Conservation (phyloP, 2,329 filamentous ascomycete species). For the Xylaria sp. region DNA sequence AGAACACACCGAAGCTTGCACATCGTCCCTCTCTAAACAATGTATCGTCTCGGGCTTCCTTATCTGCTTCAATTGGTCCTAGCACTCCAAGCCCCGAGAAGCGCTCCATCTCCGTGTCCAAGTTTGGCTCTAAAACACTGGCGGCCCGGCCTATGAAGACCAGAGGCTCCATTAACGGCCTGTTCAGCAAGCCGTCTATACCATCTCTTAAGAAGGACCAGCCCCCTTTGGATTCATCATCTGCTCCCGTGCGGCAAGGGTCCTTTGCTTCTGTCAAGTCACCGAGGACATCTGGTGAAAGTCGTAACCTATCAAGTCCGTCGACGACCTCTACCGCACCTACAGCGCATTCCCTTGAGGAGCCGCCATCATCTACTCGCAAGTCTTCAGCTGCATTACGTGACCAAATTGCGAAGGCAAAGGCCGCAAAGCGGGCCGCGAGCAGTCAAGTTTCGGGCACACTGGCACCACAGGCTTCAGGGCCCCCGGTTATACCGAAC, state of each 20-base stretch:
- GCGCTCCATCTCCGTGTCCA: constrained; percentile 46
- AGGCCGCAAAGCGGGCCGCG: constrained; percentile 76
- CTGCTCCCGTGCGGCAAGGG: constrained; percentile 51
- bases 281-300: constrained; percentile 52
- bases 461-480: constrained; percentile 40
- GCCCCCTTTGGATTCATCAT: constrained; percentile 40
- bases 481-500: constrained; percentile 57
- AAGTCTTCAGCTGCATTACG: constrained; percentile 85
- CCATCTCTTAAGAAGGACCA: constrained; percentile 52
- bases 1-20: constrained; percentile 40
- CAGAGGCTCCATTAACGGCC: constrained; percentile 62
- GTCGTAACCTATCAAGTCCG: constrained; percentile 50
- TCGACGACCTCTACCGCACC: constrained; percentile 53
- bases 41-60: constrained; percentile 50
- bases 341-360: constrained; percentile 52
- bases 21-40: constrained; percentile 46
- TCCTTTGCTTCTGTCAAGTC: constrained; percentile 55
- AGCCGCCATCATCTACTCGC: constrained; percentile 47
- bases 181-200: constrained; percentile 66
- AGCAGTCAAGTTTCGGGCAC: constrained; percentile 50
- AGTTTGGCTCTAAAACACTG: constrained; percentile 59
- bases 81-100: constrained; percentile 56
- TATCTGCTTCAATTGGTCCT: constrained; percentile 45
- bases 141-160: constrained; percentile 59
- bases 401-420: constrained; percentile 92